A percentile compares a stretch with the other conserved stretches of the same genome.
Conservation (phyloP, 2,329 filamentous ascomycete genomes). For the Colletotrichum kahawae region DNA sequence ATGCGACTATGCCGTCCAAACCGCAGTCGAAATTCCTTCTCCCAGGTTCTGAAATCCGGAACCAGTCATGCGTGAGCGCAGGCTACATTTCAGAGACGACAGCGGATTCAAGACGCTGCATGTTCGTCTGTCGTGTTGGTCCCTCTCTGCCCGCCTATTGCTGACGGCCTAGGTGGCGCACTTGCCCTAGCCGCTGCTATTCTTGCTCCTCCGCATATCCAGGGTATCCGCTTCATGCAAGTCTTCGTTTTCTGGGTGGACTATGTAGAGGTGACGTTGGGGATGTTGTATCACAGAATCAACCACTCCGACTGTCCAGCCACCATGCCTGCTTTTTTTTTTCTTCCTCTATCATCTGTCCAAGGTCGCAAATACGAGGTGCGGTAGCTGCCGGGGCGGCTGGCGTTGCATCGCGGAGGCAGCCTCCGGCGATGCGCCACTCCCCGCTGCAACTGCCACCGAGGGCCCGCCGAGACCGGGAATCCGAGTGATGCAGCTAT, state of each 20-base stretch:
- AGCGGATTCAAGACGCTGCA: neutral
- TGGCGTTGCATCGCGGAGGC: constrained; percentile 11
- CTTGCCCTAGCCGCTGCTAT: neutral
- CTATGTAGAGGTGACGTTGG: neutral
- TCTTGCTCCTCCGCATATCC: neutral
- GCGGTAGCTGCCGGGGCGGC: neutral
- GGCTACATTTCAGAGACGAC: neutral
- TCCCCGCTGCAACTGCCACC: neutral
- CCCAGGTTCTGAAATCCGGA: neutral
- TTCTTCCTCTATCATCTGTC: neutral
- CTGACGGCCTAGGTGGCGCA: neutral
- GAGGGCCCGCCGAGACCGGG: neutral
- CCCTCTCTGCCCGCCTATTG: neutral
- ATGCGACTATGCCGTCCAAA: neutral
- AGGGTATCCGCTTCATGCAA: neutral
- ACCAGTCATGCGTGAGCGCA: neutral
- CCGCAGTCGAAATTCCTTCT: neutral
- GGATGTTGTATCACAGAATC: neutral
- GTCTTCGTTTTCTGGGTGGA: neutral
- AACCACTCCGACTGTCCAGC: neutral
- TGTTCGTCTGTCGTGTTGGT: neutral
- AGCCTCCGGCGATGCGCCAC: neutral
- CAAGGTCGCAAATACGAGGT: constrained; percentile 13
- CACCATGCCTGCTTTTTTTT: neutral
- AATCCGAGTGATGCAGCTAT: neutral